These are phyloP conservation scores for Diplocarpon rosae DNA, from an alignment of 2,329 filamentous ascomycete genomes.

Conservation along the genomic window DNA sequence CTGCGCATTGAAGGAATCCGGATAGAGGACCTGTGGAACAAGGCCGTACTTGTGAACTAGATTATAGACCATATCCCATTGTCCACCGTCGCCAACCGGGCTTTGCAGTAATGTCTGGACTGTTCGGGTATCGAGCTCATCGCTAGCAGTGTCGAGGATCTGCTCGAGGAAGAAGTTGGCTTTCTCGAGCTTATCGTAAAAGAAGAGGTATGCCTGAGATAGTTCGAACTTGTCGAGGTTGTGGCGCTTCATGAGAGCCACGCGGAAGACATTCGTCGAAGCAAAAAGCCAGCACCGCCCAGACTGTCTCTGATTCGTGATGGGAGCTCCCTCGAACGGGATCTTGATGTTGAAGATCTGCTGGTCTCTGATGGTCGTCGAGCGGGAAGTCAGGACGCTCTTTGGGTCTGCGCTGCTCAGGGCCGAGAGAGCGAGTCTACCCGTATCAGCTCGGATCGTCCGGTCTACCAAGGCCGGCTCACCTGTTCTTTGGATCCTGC, in stretches of 20 bases:
- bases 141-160: constrained; percentile 60
- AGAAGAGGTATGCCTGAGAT: constrained; percentile 82
- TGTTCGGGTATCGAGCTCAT: constrained; percentile 62
- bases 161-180: constrained; percentile 82
- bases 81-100: constrained; percentile 71
- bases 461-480: constrained; percentile 2
- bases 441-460: constrained; percentile 24
- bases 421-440: constrained; percentile 63
- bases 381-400: constrained; percentile 52
- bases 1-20: constrained; percentile 70
- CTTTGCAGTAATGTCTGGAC: constrained; percentile 57
- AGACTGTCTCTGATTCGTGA: constrained; percentile 74
- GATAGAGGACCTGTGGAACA: constrained; percentile 72
- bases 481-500: constrained; percentile 54
- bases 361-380: constrained; percentile 54
- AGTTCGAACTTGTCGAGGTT: constrained; percentile 69
- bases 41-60: constrained; percentile 79
- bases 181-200: constrained; percentile 92
- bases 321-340: constrained; percentile 67
- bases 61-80: constrained; percentile 89
- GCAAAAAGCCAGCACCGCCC: constrained; percentile 91
- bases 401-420: constrained; percentile 57
- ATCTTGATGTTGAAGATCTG: constrained; percentile 80
- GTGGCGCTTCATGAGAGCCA: constrained; percentile 80
- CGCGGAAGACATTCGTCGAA: constrained; percentile 79